Evolutionary conservation across 768 basidiomycete species (phyloP).

Genomic region (Lactifluus pinguis): DNA sequence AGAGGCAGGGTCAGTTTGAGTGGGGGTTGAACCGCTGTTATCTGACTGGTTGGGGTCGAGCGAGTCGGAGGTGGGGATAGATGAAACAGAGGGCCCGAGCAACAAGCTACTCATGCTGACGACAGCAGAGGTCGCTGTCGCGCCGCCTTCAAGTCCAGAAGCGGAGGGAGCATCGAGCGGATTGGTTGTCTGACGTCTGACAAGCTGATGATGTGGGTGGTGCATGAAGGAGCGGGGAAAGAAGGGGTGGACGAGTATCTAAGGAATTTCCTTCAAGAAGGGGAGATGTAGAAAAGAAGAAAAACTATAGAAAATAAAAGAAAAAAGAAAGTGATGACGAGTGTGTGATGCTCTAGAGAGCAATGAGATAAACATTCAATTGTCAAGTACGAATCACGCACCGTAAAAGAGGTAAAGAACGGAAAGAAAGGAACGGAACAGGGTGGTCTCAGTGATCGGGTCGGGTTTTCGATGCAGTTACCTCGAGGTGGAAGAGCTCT

Average conservation of each 20-base stretch:
- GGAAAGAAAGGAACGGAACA: too few relatives aligned
- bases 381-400: background rate
- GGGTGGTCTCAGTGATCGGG: too few relatives aligned
- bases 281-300: background rate
- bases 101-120: background rate
- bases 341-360: background rate
- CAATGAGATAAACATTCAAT: background rate
- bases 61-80: background rate
- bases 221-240: background rate
- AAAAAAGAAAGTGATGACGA: slow-evolving; percentile 1
- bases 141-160: background rate
- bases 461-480: too few relatives aligned
- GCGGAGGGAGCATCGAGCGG: background rate
- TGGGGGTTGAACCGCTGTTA: background rate
- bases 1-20: background rate
- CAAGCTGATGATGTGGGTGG: background rate
- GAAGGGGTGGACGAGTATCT: slow-evolving; percentile 3
- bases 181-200: background rate
- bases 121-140: background rate
- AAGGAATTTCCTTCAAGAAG: background rate
- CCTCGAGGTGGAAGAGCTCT: too few relatives aligned
- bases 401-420: background rate
- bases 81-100: background rate
- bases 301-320: background rate
- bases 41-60: background rate